Evolutionary conservation across 139 green algal genomes (phyloP).

Genomic region (Tetradesmus obliquus): DNA sequence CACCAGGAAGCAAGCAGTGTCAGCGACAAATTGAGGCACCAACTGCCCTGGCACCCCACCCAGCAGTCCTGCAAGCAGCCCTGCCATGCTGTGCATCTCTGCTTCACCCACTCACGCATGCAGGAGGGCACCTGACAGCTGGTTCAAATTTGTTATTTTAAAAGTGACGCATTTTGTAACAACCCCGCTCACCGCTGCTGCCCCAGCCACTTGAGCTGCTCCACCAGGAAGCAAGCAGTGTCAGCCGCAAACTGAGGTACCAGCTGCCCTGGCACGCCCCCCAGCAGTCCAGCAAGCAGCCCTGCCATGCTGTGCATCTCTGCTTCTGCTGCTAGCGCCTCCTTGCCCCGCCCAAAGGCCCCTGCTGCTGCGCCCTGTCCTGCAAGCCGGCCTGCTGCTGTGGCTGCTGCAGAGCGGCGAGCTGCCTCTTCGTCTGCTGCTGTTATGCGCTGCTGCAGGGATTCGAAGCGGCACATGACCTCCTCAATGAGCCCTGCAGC

Average conservation of each 20-base stretch:
- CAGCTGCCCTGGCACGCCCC: slow-evolving; percentile 21
- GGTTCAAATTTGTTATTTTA: neutral
- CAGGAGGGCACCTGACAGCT: neutral
- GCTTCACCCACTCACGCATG: neutral
- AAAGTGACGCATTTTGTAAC: neutral
- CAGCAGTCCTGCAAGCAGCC: slow-evolving; percentile 3
- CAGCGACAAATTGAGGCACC: slow-evolving; percentile 11
- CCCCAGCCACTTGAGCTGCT: neutral
- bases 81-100: neutral
- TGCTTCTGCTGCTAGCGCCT: slow-evolving; percentile 6
- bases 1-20: neutral
- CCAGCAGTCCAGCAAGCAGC: slow-evolving; percentile 10
- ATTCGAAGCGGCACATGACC: slow-evolving; percentile 32
- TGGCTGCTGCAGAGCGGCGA: neutral
- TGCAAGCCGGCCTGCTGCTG: slow-evolving; percentile 6
- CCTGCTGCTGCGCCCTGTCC: neutral
- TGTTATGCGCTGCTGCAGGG: neutral
- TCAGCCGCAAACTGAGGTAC: slow-evolving; percentile 20
- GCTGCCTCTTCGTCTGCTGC: neutral
- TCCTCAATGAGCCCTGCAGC: slow-evolving; percentile 20
- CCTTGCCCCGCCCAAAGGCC: neutral
- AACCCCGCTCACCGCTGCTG: neutral
- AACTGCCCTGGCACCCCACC: slow-evolving; percentile 13
- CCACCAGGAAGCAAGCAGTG: neutral
- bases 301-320: slow-evolving; percentile 14